These are phyloP conservation scores for Neophaeococcomyces aloes DNA, from an alignment of 2,329 filamentous ascomycete species.

Conservation along the genomic window DNA sequence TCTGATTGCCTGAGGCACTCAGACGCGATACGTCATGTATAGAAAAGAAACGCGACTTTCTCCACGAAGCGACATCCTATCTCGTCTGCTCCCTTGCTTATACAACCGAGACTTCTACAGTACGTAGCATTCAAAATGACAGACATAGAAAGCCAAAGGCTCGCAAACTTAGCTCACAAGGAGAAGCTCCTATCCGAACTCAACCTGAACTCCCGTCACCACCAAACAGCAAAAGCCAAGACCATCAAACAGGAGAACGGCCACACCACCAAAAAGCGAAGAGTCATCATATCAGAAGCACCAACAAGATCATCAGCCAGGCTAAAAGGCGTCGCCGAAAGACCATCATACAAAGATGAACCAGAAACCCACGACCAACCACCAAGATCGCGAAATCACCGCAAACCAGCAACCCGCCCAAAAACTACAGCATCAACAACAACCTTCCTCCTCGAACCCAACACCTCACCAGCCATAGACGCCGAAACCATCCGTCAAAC, in stretches of 20 bases:
- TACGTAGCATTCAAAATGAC: slow-evolving; percentile 24
- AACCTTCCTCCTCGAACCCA: background rate
- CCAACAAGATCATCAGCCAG: slow-evolving; percentile 40
- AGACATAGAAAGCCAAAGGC: slow-evolving; percentile 37
- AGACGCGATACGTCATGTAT: too few species aligned
- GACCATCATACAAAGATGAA: slow-evolving; percentile 32
- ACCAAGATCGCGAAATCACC: background rate
- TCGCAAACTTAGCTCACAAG: slow-evolving; percentile 42
- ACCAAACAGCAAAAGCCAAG: slow-evolving; percentile 12
- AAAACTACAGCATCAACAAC: slow-evolving; percentile 7
- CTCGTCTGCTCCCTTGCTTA: too few species aligned
- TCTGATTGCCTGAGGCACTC: too few species aligned
- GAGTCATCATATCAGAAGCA: slow-evolving; percentile 21
- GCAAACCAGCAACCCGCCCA: background rate
- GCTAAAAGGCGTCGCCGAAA: slow-evolving; percentile 31
- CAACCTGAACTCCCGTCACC: slow-evolving; percentile 29
- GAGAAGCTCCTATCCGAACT: slow-evolving; percentile 39
- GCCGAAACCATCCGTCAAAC: slow-evolving; percentile 22
- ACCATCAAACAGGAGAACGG: slow-evolving; percentile 4
- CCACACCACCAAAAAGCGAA: slow-evolving; percentile 32
- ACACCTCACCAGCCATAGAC: slow-evolving; percentile 17
- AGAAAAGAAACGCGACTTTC: too few species aligned
- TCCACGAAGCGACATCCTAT: too few species aligned
- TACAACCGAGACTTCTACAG: too few species aligned
- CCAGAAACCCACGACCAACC: slow-evolving; percentile 8